Base-by-base conservation (phyloP, 202 grass and related monocot species). In the Panicum virgatum region DNA sequence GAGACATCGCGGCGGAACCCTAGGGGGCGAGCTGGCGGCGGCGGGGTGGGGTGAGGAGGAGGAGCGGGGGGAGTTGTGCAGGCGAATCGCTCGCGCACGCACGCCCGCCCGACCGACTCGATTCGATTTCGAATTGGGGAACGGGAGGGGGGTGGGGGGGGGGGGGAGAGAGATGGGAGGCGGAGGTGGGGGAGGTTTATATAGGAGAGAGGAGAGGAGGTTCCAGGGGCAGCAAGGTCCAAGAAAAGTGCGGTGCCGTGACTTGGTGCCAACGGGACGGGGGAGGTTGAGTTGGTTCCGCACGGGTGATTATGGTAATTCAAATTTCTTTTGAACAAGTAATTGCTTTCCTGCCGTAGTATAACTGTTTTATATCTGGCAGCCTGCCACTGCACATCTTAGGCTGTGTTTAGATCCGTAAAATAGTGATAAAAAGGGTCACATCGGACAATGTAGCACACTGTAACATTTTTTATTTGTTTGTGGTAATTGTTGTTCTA, bases 1-100 rank as follows among this genome's bases (percentile, higher is more conserved):
- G 88, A 77, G 94, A 97, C 94, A 97, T 97, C 71, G 63, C 29
- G 63, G 43, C 57, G 73, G 66, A 84, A 80, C 82, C 86, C 82
- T 80, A 89, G 76, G 9, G n/a, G 37, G 73, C 29, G 7, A 19
- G 19, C 23, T 37, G 26, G n/a, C 6, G 77, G 45, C 59, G 59
- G 23, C 42, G 12, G 39, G 22, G 23, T 8, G 7, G 4, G 14
- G 47, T n/a, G n/a, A n/a, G 22, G 19, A 0, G 18, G 3, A 0
- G 71, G 7, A 40, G 50, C 9, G 20, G 50, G 30, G 2, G 13
- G 7, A 9, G 5, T 1, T 30, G 56, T 11, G 45, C 9, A 43
- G 78, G 26, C 71, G 72, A 52, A 54, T 59, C 50, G 51, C 57
- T 48, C 79, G 48, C 83, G 59, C 51, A 69, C 38, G 77, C 37